A percentile compares a stretch with the other conserved stretches of the same genome.
These are phyloP conservation scores for Quercus tomentella DNA, from an alignment of 331 rosid genomes.

Conservation along the genomic window DNA sequence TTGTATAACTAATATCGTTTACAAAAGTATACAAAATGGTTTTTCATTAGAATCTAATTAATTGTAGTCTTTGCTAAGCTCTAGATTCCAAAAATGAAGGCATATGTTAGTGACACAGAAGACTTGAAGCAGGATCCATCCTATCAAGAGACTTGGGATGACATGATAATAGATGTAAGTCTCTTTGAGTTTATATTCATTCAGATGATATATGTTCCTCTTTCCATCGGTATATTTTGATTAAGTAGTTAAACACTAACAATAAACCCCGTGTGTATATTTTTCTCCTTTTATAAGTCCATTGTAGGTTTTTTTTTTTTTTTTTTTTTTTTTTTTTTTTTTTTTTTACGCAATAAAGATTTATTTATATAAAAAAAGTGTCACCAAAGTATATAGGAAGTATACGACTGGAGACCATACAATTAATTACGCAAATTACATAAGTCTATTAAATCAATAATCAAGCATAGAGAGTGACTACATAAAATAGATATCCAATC, in stretches of 20 bases:
- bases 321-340: too few species aligned
- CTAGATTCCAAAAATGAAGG: slow-evolving; percentile 99
- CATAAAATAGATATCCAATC: too few species aligned
- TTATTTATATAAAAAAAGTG: too few species aligned
- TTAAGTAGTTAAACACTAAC: neutral
- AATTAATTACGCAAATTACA: too few species aligned
- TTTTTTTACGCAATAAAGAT: too few species aligned
- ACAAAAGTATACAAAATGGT: slow-evolving; percentile 15
- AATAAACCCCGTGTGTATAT: too few species aligned
- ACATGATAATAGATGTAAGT: slow-evolving; percentile 90
- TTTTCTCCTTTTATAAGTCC: neutral
- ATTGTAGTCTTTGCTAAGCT: slow-evolving; percentile 68
- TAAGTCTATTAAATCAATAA: too few species aligned
- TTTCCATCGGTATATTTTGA: neutral
- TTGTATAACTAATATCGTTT: slow-evolving; percentile 6
- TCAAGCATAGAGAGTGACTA: too few species aligned
- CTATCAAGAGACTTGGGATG: slow-evolving; percentile 98
- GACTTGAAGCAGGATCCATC: slow-evolving; percentile 90
- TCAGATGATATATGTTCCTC: neutral
- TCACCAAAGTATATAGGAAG: too few species aligned
- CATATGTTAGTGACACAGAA: slow-evolving; percentile 93
- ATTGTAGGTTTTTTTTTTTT: neutral
- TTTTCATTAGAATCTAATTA: slow-evolving; percentile 43
- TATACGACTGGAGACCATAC: too few species aligned
- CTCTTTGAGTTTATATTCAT: slow-evolving; percentile 15